Evolutionary conservation across 768 basidiomycete genomes (phyloP).

Genomic region (Suillus spraguei): DNA sequence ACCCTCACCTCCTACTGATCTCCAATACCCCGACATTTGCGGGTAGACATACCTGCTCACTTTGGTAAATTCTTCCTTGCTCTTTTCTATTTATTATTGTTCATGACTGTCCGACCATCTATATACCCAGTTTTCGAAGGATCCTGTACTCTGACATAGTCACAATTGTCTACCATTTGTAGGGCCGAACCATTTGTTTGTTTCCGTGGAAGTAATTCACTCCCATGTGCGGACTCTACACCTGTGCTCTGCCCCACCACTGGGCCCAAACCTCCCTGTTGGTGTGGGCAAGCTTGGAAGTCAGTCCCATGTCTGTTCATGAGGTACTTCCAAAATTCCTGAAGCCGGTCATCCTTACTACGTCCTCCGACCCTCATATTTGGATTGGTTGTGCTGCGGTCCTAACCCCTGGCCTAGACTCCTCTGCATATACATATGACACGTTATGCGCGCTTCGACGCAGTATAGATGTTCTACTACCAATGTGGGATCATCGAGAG

Average conservation of each 20-base stretch:
- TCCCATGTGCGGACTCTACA: background rate
- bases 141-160: background rate
- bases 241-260: background rate
- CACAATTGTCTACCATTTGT: background rate
- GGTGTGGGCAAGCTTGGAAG: background rate
- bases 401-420: no score
- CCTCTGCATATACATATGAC: no score
- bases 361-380: no score
- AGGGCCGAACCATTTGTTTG: background rate
- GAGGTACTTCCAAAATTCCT: no score
- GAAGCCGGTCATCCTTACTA: no score
- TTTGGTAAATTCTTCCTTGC: no score
- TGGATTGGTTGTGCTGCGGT: no score
- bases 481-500: no score
- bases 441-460: no score
- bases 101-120: background rate
- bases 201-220: background rate
- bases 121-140: background rate
- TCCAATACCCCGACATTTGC: constrained; percentile 66
- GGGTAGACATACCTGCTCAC: constrained; percentile 23
- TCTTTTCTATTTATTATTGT: background rate
- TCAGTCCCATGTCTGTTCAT: background rate
- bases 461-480: no score
- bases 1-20: constrained; percentile 56
- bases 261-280: no score